Evolutionary conservation across 768 basidiomycete species (phyloP), one percentile per base, ranked within the genome.

Genomic region (Boletus subparvulus): DNA sequence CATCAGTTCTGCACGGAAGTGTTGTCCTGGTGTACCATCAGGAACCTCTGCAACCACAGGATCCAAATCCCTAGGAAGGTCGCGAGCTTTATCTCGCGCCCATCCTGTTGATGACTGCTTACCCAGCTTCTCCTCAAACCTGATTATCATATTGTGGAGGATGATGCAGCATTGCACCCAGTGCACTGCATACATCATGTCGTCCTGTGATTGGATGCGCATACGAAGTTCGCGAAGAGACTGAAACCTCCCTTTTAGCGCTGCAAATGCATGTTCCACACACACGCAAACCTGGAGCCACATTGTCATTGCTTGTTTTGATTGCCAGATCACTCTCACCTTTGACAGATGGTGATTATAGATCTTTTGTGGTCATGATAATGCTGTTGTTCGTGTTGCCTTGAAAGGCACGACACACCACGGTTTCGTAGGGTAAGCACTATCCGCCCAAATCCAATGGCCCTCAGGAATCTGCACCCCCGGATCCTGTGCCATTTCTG

Each of bases 361-460:
- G 0, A 36, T 5, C 5, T 56, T 62, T 10, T 62, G 62, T 7
- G 6, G 21, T 3, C 2, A 9, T n/a, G 52, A 46, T 7, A 55
- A 32, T 0, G 6, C 14, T 3, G 6, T 1, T 0, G 5, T 42
- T 35, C 6, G 0, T 1, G 4, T 28, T 1, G 5, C 42, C 33
- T 60, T 60, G 3, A 60, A 57, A 3, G 50, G 55, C 1, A 57
- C 19, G 0, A 57, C 41, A 28, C 58, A 57, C 58, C 58, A 62
- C 3, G 35, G 14, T 14, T 43, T 39, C 6, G 14, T 46, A 16
- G 61, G 49, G 19, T 65, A 65, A 17, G 61, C 52, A 2, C 48
- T 65, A 10, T 65, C 52, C 0, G 26, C 61, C 58, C 58, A 64
- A 0, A 64, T 52, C 55, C 59, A 64, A 14, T 64, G 50, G 0